A percentile compares a stretch with the other conserved stretches of the same genome.
These are phyloP conservation scores for Carallia brachiata DNA, from an alignment of 345 rosid species.

Conservation along the genomic window DNA sequence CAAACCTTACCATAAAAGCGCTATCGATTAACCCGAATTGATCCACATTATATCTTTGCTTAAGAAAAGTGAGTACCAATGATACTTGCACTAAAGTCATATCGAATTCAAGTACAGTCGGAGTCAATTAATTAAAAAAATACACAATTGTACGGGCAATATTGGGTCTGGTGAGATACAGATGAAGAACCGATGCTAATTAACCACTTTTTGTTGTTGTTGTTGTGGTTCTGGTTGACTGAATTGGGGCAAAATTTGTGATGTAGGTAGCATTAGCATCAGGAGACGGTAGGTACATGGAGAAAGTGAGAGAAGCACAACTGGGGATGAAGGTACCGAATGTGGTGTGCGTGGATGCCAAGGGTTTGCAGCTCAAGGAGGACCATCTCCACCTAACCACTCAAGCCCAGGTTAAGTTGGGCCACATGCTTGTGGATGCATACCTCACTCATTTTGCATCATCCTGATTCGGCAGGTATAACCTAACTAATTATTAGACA, in stretches of 20 bases:
- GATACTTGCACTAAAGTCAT: too few species aligned
- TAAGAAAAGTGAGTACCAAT: too few species aligned
- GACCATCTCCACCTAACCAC: slow-evolving; percentile 83
- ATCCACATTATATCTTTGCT: too few species aligned
- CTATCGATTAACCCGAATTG: too few species aligned
- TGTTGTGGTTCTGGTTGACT: neutral
- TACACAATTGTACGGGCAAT: too few species aligned
- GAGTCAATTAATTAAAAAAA: too few species aligned
- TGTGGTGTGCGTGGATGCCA: slow-evolving; percentile 72
- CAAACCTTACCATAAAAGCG: too few species aligned
- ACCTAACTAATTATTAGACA: too few species aligned
- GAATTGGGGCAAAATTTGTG: neutral
- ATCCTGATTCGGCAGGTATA: neutral
- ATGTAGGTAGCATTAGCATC: slow-evolving; percentile 75
- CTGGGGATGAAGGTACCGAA: slow-evolving; percentile 48
- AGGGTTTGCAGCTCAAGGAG: slow-evolving; percentile 60
- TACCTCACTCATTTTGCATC: slow-evolving; percentile 43
- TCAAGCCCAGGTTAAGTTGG: slow-evolving; percentile 61
- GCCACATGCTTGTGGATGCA: slow-evolving; percentile 67
- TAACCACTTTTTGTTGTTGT: too few species aligned
- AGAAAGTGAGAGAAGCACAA: slow-evolving; percentile 76
- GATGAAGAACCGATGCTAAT: too few species aligned
- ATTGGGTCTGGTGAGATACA: too few species aligned
- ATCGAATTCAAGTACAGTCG: too few species aligned
- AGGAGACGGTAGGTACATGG: slow-evolving; percentile 63